These are phyloP conservation scores for Annulohypoxylon moriforme DNA, from an alignment of 495 filamentous ascomycete genomes.

Conservation along the genomic window DNA sequence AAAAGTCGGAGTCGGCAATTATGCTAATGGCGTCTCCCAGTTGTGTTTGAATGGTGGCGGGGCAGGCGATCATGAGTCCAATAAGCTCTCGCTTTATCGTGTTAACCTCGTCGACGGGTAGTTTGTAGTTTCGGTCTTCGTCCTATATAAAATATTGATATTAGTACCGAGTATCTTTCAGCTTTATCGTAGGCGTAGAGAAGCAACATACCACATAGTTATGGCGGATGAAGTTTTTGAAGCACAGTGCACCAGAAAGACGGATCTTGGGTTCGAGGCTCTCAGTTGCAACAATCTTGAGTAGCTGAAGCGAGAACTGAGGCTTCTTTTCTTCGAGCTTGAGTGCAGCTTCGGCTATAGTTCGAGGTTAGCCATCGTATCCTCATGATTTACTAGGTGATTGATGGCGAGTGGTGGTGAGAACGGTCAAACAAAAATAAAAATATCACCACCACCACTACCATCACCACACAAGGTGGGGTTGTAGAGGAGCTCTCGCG, in stretches of 20 bases:
- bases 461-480: slow-evolving; percentile 3
- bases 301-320: slow-evolving; percentile 85
- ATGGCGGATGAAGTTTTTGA: slow-evolving; percentile 96
- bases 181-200: not conserved
- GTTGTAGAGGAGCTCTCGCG: slow-evolving; percentile 41
- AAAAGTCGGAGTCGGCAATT: slow-evolving; percentile 98
- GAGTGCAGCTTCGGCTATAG: slow-evolving; percentile 80
- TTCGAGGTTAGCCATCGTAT: slow-evolving; percentile 21
- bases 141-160: slow-evolving; percentile 62
- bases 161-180: slow-evolving; percentile 15
- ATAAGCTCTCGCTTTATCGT: slow-evolving; percentile 95
- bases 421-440: slow-evolving; percentile 5
- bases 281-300: slow-evolving; percentile 85
- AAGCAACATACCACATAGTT: slow-evolving; percentile 77
- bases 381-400: not conserved
- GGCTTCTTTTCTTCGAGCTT: slow-evolving; percentile 80
- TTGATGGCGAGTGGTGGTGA: slow-evolving; percentile 7
- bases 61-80: slow-evolving; percentile 94
- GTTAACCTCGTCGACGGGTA: slow-evolving; percentile 79
- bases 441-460: not conserved
- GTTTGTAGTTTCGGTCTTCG: slow-evolving; percentile 90
- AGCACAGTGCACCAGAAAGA: slow-evolving; percentile 90
- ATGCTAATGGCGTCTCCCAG: slow-evolving; percentile 95
- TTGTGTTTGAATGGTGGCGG: slow-evolving; percentile 86
- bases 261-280: slow-evolving; percentile 76